Conservation (phyloP, 1,284 basidiomycete species). For the Leccinum solheimii region DNA sequence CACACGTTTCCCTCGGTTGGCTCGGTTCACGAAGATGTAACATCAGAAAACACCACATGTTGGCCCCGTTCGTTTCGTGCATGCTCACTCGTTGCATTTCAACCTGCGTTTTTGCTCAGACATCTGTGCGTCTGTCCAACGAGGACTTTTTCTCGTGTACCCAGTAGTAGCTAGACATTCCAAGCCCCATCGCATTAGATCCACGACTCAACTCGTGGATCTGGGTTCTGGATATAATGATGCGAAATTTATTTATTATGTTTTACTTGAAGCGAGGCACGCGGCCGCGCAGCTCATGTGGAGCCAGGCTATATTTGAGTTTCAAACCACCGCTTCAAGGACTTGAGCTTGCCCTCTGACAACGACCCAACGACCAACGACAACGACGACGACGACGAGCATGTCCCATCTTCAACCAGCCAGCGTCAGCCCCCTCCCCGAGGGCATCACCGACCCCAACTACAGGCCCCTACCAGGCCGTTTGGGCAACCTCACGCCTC, state of each 20-base stretch:
- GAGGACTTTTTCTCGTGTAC: conserved; percentile 28
- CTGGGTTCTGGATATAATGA: conserved; percentile 37
- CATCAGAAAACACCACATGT: conserved; percentile 17
- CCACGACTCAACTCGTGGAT: conserved; percentile 35
- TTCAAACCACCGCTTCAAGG: conserved; percentile 7
- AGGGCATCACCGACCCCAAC: conserved; percentile 64
- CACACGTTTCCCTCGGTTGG: background rate
- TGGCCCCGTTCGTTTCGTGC: conserved; percentile 8
- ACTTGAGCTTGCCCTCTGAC: background rate
- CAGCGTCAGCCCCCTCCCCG: conserved; percentile 57
- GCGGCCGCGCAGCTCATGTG: background rate
- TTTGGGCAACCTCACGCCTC: conserved; percentile 78
- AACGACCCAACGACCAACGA: background rate
- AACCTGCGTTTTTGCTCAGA: conserved; percentile 34
- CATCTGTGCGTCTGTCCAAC: conserved; percentile 24
- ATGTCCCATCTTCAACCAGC: conserved; percentile 32
- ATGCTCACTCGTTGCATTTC: conserved; percentile 35
- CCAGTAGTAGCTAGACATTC: conserved; percentile 28
- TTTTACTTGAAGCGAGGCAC: background rate
- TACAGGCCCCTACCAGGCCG: conserved; percentile 76
- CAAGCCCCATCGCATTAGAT: conserved; percentile 35
- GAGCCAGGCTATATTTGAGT: conserved; percentile 12
- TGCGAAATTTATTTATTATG: conserved; percentile 24
- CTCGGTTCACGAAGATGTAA: conserved; percentile 21
- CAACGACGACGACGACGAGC: conserved; percentile 8